Evolutionary conservation across 257 asterid species (phyloP), one percentile per base, ranked within the genome.

Genomic region (Penstemon eatonii): DNA sequence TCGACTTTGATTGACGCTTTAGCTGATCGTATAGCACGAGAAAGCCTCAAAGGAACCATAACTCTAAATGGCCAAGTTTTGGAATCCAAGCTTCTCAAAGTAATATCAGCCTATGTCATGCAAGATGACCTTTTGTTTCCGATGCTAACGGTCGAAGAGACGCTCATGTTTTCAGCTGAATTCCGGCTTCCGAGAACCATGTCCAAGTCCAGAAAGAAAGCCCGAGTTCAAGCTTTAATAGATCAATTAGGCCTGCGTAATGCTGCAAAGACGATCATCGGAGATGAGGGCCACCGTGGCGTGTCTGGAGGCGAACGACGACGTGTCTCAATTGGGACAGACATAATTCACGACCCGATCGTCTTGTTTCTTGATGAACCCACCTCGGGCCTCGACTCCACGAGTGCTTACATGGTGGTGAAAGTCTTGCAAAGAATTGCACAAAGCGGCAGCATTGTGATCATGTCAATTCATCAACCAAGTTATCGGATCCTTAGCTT

Each of bases 211-310:
- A 57, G 80, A 18, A 83, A 86, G 74, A 56, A 49, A 4, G 73
- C 76, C 9, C 76, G 92, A 6, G 86, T 86, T 55, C 85, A 74
- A 33, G 83, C 84, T 49, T 70, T 86, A 8, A 83, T 83, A 4
- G 87, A 82, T 15, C 89, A 83, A 49, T 57, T 86, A 13, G 89
- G 87, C 54, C 83, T 86, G 4, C 71, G 79, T 4, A 72, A 37
- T 60, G 86, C 87, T 0, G 86, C 89, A 58, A 55, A 39, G 54
- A 86, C 89, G 1, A 63, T 86, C 8, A 80, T 81, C 53, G 86
- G 89, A 5, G 92, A 86, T 65, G 92, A 86, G 77, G 87, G 85
- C 70, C 89, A 76, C 69, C 75, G 92, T 11, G 89, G 92, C 4
- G 84, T 86, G 9, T 86, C 85, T 1, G 82, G 86, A 0, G 85